Evolutionary conservation across 1,284 basidiomycete genomes (phyloP), one percentile per base, ranked within the genome.

Genomic region (Gymnopus androsaceus): DNA sequence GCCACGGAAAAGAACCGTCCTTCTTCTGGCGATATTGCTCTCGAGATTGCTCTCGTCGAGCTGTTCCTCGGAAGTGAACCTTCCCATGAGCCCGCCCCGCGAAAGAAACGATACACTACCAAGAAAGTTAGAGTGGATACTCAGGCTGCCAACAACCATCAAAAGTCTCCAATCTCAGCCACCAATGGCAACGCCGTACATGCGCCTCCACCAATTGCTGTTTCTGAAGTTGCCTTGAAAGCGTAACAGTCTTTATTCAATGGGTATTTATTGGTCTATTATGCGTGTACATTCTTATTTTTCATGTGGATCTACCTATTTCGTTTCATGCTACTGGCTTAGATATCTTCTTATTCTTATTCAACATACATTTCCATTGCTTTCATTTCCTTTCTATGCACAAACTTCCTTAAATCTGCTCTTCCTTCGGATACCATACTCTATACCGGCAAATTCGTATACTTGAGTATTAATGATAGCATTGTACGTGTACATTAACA

Each of bases 31-130:
- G 76, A 77, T 50, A 56, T 59, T 8, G 57, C 64, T 37, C 63
- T 81, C 48, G 78, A 85, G 64, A 64, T 64, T 17, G 69, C 74
- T 8, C 60, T 85, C 4, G 75, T 84, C 15, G 83, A 82, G 58
- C 61, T 83, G 28, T 72, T 85, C 50, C 75, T 85, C 37, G 77
- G 80, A 46, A 77, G 73, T 30, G 70, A 68, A 25, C 47, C 28
- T 23, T 40, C 31, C 7, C 30, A 49, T 36, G 59, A 52, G 25
- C 53, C 48, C 19, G 17, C 53, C 36, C 53, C 53, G 11, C 56
- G 53, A 30, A 60, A 60, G 55, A 61, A 61, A 33, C 57, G 57
- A 51, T 56, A 58, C 40, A 56, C 51, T 31, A 45, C 59, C 21
- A 58, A 56, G 52, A 54, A 47, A 37, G 36, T 56, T 25, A 37